phyloP scores from a whole-genome alignment of 116 monocot genomes.

The Dioscorea cayenensis region DNA sequence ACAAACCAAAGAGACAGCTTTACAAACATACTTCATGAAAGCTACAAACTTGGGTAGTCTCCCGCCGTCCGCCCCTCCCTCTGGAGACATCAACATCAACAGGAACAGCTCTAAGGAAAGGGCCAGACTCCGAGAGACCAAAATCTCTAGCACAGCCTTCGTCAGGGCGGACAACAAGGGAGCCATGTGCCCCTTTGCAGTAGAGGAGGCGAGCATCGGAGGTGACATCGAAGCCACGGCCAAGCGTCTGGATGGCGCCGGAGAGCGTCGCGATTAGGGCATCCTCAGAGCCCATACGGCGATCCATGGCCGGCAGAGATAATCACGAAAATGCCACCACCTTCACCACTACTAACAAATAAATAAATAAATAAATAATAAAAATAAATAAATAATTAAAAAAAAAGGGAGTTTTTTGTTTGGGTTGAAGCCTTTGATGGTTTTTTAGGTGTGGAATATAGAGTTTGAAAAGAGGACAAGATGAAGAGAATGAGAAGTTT shows the following conservation, averaged over 20 bases:
- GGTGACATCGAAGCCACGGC: constrained; percentile 82
- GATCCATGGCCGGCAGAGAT: background rate
- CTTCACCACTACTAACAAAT: too few relatives aligned
- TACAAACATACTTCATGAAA: constrained; percentile 52
- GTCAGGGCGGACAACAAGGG: constrained; percentile 35
- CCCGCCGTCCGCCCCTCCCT: constrained; percentile 14
- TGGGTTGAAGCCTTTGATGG: too few relatives aligned
- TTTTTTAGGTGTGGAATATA: too few relatives aligned
- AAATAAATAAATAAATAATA: too few relatives aligned
- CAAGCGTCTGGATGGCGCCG: constrained; percentile 63
- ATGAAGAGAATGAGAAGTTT: too few relatives aligned
- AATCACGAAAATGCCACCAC: background rate
- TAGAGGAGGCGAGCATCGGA: constrained; percentile 76
- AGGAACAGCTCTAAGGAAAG: constrained; percentile 32
- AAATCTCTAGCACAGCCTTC: constrained; percentile 27
- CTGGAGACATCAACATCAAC: constrained; percentile 31
- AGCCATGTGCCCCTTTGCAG: constrained; percentile 71
- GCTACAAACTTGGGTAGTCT: constrained; percentile 41
- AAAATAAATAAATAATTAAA: too few relatives aligned
- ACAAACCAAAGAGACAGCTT: background rate
- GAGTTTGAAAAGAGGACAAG: too few relatives aligned
- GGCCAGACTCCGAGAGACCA: constrained; percentile 8
- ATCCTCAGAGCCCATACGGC: background rate
- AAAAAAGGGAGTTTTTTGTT: too few relatives aligned
- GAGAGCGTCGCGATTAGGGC: constrained; percentile 47